Conservation (phyloP, 1,284 basidiomycete species). For the Ustilago esculenta region DNA sequence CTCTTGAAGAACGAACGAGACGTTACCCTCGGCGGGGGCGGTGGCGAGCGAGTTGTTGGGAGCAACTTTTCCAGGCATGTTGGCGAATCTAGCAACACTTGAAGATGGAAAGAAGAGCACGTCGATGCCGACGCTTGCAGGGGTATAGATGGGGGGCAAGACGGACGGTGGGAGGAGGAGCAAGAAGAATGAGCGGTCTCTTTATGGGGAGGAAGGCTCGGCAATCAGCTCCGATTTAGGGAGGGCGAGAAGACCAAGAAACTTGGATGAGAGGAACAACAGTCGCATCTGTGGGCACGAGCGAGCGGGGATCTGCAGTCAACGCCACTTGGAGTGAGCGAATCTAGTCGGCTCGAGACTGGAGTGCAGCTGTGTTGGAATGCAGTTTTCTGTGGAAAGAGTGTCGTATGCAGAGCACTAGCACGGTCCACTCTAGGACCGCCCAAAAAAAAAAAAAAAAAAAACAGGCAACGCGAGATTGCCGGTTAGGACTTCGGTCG, state of each 20-base stretch:
- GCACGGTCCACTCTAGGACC: slow-evolving; percentile 12
- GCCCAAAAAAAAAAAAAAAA: not conserved
- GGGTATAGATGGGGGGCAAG: not conserved
- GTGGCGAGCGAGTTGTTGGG: slow-evolving; percentile 61
- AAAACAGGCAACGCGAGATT: slow-evolving; percentile 11
- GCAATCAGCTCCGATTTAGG: not conserved
- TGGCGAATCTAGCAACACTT: not conserved
- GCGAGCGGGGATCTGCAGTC: too few species aligned
- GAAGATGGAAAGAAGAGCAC: not conserved
- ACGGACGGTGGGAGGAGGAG: too few species aligned
- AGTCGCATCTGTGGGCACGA: too few species aligned
- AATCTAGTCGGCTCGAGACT: too few species aligned
- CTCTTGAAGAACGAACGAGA: slow-evolving; percentile 79
- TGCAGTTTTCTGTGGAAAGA: slow-evolving; percentile 1
- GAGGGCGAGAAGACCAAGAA: too few species aligned
- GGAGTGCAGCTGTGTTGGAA: not conserved
- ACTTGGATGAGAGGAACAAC: not conserved
- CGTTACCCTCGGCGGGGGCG: slow-evolving; percentile 70
- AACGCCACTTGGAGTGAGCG: too few species aligned
- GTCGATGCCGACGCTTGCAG: not conserved
- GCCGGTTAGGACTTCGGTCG: slow-evolving; percentile 14
- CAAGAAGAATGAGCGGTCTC: not conserved
- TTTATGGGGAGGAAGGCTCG: not conserved
- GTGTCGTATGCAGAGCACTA: slow-evolving; percentile 15
- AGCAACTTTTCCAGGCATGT: slow-evolving; percentile 33